Evolutionary conservation across 1,284 basidiomycete genomes (phyloP).

Genomic region (Peniophora sp.): DNA sequence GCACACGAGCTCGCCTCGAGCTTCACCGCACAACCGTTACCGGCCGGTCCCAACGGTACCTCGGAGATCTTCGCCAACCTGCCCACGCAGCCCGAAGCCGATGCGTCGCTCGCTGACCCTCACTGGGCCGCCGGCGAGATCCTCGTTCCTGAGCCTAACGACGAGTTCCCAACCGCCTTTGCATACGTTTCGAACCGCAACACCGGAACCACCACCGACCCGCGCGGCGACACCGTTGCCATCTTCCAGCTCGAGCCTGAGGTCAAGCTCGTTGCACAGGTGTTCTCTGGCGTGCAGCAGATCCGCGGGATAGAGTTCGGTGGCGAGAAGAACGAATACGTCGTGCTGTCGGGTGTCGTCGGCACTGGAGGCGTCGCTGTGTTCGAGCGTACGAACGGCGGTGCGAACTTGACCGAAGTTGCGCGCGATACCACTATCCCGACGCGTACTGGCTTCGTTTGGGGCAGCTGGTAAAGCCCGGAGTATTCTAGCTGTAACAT

Average conservation of each 20-base stretch:
- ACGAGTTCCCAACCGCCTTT: slow-evolving; percentile 40
- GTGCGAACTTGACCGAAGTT: slow-evolving; percentile 22
- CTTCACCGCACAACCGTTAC: slow-evolving; percentile 53
- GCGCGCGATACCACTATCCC: slow-evolving; percentile 18
- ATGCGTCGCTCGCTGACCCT: slow-evolving; percentile 15
- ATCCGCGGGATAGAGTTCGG: slow-evolving; percentile 29
- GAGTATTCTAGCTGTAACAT: too few relatives aligned
- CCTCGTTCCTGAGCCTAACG: slow-evolving; percentile 43
- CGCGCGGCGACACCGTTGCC: slow-evolving; percentile 53
- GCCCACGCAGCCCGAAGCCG: slow-evolving; percentile 46
- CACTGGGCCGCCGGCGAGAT: slow-evolving; percentile 30
- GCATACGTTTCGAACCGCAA: slow-evolving; percentile 70
- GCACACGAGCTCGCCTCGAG: slow-evolving; percentile 61
- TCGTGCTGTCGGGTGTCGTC: slow-evolving; percentile 24
- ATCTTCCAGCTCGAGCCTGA: slow-evolving; percentile 33
- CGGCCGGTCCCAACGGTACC: slow-evolving; percentile 34
- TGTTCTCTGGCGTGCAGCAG: slow-evolving; percentile 26
- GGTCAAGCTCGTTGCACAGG: slow-evolving; percentile 22
- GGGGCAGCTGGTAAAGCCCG: slow-evolving; percentile 10
- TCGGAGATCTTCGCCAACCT: slow-evolving; percentile 41
- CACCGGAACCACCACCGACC: slow-evolving; percentile 33
- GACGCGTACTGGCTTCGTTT: slow-evolving; percentile 24
- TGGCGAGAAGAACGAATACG: slow-evolving; percentile 23
- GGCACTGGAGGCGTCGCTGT: slow-evolving; percentile 24
- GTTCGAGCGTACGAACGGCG: slow-evolving; percentile 26